Percentiles rank a stretch among this genome's conserved stretches.
phyloP scores from a whole-genome alignment of 1,139 yeast genomes.

The Saccharomycopsis crataegensis region DNA sequence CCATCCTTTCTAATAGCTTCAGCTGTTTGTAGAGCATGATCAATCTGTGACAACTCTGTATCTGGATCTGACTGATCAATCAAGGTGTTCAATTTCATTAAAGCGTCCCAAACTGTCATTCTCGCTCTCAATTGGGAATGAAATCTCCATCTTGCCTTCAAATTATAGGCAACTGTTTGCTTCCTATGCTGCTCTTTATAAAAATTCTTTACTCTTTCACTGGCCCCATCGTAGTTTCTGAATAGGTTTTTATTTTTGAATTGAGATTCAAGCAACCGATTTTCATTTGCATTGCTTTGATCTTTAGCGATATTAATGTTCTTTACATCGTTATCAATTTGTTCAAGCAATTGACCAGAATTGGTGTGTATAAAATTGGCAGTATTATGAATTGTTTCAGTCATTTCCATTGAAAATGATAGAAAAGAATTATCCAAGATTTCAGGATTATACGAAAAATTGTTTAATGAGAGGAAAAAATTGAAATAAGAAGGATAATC shows the following conservation, averaged over 20 bases:
- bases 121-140: constrained; percentile 55
- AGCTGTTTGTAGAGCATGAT: constrained; percentile 71
- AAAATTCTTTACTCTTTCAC: constrained; percentile 59
- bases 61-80: constrained; percentile 72
- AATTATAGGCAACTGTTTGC: constrained; percentile 67
- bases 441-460: background rate
- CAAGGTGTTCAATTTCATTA: constrained; percentile 51
- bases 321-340: constrained; percentile 14
- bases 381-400: constrained; percentile 4
- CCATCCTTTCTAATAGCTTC: constrained; percentile 64
- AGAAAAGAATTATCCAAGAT: background rate
- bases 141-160: constrained; percentile 64
- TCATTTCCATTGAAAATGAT: background rate
- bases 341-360: constrained; percentile 11
- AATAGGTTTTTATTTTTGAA: constrained; percentile 33
- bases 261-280: constrained; percentile 25
- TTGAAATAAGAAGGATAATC: background rate
- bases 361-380: constrained; percentile 11
- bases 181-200: constrained; percentile 63
- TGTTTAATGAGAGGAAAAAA: background rate
- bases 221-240: constrained; percentile 63
- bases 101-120: constrained; percentile 69
- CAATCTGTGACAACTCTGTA: constrained; percentile 66
- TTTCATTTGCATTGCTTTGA: constrained; percentile 24
- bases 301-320: constrained; percentile 12